These are phyloP conservation scores for Pseudozyma hubeiensis DNA, from an alignment of 1,284 basidiomycete genomes.

Conservation along the genomic window DNA sequence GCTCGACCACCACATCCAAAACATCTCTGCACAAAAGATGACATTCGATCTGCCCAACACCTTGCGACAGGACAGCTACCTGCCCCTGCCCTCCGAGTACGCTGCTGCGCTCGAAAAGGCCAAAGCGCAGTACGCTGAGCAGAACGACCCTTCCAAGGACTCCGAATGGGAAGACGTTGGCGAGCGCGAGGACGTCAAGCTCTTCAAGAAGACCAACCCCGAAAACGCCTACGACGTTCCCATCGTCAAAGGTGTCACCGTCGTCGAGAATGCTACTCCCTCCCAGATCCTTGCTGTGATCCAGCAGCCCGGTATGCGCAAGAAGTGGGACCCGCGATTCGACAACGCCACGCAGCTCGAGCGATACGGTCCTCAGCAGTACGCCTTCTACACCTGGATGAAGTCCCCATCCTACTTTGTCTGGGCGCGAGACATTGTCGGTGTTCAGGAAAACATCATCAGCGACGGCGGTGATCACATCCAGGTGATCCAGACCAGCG, in stretches of 20 bases:
- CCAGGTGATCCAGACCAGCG: constrained; percentile 54
- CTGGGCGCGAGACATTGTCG: constrained; percentile 63
- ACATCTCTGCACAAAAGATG: constrained; percentile 31
- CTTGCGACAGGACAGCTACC: constrained; percentile 35
- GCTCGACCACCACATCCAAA: background rate
- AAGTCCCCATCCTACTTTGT: constrained; percentile 64
- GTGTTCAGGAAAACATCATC: constrained; percentile 57
- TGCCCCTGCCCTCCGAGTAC: constrained; percentile 49
- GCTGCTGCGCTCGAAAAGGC: constrained; percentile 52
- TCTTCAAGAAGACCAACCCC: constrained; percentile 56
- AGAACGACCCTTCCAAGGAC: constrained; percentile 46
- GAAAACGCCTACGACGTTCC: constrained; percentile 57
- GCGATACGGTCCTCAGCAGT: constrained; percentile 35
- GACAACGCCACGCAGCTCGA: constrained; percentile 50
- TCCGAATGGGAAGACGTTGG: constrained; percentile 60
- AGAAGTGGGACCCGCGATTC: constrained; percentile 64
- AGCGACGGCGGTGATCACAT: constrained; percentile 35
- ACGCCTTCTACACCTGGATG: constrained; percentile 58
- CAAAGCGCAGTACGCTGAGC: constrained; percentile 32
- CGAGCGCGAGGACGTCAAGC: constrained; percentile 56
- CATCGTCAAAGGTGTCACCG: constrained; percentile 53
- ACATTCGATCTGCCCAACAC: constrained; percentile 55
- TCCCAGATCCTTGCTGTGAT: constrained; percentile 56
- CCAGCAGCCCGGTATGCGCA: constrained; percentile 61
- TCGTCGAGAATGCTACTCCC: constrained; percentile 61